Evolutionary conservation across 495 filamentous ascomycete species (phyloP), one percentile per base, ranked within the genome.

Genomic region (Hypoxylon subgilvum): DNA sequence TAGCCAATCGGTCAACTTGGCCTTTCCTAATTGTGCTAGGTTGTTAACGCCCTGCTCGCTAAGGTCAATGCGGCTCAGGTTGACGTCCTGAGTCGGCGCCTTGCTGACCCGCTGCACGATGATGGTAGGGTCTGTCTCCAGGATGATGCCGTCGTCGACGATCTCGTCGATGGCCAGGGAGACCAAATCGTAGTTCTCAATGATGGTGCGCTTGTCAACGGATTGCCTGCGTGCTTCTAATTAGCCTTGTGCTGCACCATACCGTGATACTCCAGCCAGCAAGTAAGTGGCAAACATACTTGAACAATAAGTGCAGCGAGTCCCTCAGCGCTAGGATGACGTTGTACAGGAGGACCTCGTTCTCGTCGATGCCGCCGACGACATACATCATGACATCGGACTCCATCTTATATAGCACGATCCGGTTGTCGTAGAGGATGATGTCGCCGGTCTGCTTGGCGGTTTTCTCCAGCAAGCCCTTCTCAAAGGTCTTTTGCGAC

Each of bases 311-410:
- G 57, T 92, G 88, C 68, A 99, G 74, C 43, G 89, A 86, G 79
- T 99, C 94, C 52, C 94, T 79, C 65, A 97, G 71, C 3, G 91
- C 92, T 50, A 97, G 73, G 36, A 97, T 83, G 13, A 96, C 92
- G 67, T 92, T 94, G 76, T 95, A 97, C 43, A 99, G 81, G 73
- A 99, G 73, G 16, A 99, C 89, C 76, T 99, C 94, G 70, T 96
- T 99, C 78, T 99, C 94, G 21, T 97, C 92, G 6, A 87, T 82
- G 38, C 90, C 86, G 19, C 92, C 92, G 6, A 98, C 90, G 19
- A 97, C 92, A 70, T 96, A 98, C 48, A 98, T 81, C 86, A 96
- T 95, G 21, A 99, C 91, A 74, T 99, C 94, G 61, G 88, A 89
- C 79, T 98, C 94, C 76, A 87, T 87, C 84, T 97, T 97, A 81